These are phyloP conservation scores for Myriosclerotinia curreyana DNA, from an alignment of 2,329 filamentous ascomycete species.

Conservation along the genomic window DNA sequence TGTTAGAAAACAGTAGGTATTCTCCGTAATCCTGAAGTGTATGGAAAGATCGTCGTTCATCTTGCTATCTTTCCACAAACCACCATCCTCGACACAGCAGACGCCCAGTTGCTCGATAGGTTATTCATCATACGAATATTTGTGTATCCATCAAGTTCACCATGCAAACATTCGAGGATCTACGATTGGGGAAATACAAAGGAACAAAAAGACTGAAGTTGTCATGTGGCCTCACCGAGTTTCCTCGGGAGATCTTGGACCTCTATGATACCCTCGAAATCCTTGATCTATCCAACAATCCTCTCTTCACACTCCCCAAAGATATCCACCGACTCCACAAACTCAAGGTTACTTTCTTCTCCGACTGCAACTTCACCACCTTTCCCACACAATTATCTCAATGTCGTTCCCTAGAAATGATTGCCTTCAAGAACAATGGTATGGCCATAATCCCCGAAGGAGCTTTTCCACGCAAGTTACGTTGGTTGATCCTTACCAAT, in stretches of 20 bases:
- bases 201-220: conserved; percentile 36
- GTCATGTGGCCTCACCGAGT: conserved; percentile 32
- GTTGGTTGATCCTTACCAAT: conserved; percentile 50
- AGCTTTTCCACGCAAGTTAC: conserved; percentile 44
- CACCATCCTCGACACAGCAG: not conserved
- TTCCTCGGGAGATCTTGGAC: conserved; percentile 45
- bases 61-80: not conserved
- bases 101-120: not conserved
- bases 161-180: conserved; percentile 31
- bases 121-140: not conserved
- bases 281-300: conserved; percentile 49
- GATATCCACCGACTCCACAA: conserved; percentile 43
- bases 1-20: not conserved
- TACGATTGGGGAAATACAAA: conserved; percentile 33
- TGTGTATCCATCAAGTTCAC: not conserved
- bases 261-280: conserved; percentile 45
- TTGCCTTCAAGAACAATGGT: conserved; percentile 48
- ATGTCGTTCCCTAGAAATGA: conserved; percentile 49
- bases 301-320: conserved; percentile 44
- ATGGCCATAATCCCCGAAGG: conserved; percentile 46
- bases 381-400: conserved; percentile 45
- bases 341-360: conserved; percentile 49
- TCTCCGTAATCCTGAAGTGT: not conserved
- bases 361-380: conserved; percentile 44
- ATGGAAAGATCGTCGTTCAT: not conserved